Conservation (phyloP, 441 rosid species). For the Theobroma grandiflorum region DNA sequence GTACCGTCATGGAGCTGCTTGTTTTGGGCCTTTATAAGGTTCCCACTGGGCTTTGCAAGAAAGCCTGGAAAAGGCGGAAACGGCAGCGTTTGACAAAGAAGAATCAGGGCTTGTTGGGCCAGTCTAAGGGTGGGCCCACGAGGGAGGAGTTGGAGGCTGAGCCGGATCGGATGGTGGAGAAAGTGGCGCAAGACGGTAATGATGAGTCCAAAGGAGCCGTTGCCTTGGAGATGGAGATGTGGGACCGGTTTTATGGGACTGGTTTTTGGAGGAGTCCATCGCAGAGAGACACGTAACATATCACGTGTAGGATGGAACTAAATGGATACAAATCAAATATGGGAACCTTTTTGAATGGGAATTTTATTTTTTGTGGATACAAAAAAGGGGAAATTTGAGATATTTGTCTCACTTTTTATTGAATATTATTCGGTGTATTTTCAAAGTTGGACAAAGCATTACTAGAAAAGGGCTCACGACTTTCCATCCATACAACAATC, state of each 20-base stretch:
- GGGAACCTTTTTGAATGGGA: not conserved
- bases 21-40: conserved; percentile 57
- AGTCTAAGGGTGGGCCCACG: not conserved
- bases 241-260: conserved; percentile 49
- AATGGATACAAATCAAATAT: not conserved
- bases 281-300: not conserved
- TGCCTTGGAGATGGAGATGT: conserved; percentile 52
- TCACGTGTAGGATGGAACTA: not conserved
- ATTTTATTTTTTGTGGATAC: not conserved
- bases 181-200: conserved; percentile 5
- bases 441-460: not conserved
- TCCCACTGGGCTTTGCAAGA: conserved; percentile 59
- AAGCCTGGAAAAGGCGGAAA: conserved; percentile 46
- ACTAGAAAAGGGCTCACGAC: not conserved
- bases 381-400: not conserved
- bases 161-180: not conserved
- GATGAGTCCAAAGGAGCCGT: not conserved
- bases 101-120: conserved; percentile 24
- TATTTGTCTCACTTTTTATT: not conserved
- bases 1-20: conserved; percentile 50
- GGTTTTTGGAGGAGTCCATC: conserved; percentile 78
- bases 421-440: not conserved
- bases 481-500: not conserved
- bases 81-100: conserved; percentile 26
- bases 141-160: conserved; percentile 17